phyloP scores from a whole-genome alignment of 2,329 filamentous ascomycete species.

The Aureobasidium melanogenum region DNA sequence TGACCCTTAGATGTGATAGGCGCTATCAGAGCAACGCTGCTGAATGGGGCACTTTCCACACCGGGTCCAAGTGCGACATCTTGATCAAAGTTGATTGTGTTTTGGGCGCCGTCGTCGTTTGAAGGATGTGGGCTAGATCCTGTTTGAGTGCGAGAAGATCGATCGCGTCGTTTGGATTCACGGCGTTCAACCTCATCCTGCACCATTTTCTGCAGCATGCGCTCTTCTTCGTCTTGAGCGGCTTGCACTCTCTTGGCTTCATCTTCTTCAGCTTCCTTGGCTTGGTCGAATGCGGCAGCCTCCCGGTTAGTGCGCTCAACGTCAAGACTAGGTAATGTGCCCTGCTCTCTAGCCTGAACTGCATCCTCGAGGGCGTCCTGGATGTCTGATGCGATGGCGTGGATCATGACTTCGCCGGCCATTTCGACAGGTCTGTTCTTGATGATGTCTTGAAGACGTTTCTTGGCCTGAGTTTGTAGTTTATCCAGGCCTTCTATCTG shows the following conservation, averaged over 20 bases:
- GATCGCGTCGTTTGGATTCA: slow-evolving; percentile 30
- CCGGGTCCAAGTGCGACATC: slow-evolving; percentile 24
- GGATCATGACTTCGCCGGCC: slow-evolving; percentile 56
- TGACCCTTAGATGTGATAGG: neutral
- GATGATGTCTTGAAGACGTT: slow-evolving; percentile 61
- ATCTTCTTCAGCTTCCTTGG: slow-evolving; percentile 35
- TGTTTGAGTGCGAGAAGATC: neutral
- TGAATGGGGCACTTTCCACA: slow-evolving; percentile 8
- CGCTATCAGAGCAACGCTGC: slow-evolving; percentile 6
- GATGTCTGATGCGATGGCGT: slow-evolving; percentile 51
- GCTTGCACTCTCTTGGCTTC: slow-evolving; percentile 31
- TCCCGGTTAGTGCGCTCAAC: slow-evolving; percentile 82
- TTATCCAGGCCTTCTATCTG: slow-evolving; percentile 55
- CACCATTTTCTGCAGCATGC: slow-evolving; percentile 60
- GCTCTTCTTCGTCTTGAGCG: slow-evolving; percentile 54
- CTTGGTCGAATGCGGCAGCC: slow-evolving; percentile 56
- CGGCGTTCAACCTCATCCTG: slow-evolving; percentile 63
- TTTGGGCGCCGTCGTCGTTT: neutral
- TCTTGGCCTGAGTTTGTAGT: slow-evolving; percentile 61
- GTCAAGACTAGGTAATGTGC: slow-evolving; percentile 74
- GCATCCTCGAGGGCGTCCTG: slow-evolving; percentile 74
- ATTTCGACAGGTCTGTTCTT: slow-evolving; percentile 59
- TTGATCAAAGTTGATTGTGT: slow-evolving; percentile 17
- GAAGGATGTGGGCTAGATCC: neutral
- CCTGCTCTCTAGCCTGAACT: slow-evolving; percentile 64